Conservation (phyloP, 78 protist genomes). For the Anaeramoeba flamelloides region DNA sequence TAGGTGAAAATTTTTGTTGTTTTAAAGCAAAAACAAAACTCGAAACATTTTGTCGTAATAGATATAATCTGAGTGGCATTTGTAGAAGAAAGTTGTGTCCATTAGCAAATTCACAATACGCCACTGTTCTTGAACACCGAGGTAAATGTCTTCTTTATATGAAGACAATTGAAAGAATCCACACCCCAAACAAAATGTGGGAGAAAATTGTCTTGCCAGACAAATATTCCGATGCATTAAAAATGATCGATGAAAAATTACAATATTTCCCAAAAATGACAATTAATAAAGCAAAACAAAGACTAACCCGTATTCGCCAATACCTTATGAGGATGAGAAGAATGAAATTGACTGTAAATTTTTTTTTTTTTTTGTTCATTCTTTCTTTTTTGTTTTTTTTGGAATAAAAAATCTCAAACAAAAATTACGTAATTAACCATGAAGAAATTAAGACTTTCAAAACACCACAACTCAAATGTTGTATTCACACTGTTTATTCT, state of each 20-base stretch:
- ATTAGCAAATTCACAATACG: constrained; percentile 78
- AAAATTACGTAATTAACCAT: too few relatives aligned
- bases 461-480: too few relatives aligned
- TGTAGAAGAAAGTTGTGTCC: constrained; percentile 83
- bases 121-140: constrained; percentile 60
- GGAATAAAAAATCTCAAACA: too few relatives aligned
- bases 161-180: constrained; percentile 91
- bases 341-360: too few relatives aligned
- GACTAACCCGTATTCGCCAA: constrained; percentile 71
- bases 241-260: too few relatives aligned
- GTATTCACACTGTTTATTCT: too few relatives aligned
- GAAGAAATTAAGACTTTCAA: too few relatives aligned
- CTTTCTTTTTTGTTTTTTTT: too few relatives aligned
- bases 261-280: constrained; percentile 67
- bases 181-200: constrained; percentile 82
- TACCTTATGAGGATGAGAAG: constrained; percentile 74
- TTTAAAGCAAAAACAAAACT: constrained; percentile 42
- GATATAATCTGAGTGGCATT: constrained; percentile 74
- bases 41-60: constrained; percentile 72
- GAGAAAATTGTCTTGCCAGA: too few relatives aligned
- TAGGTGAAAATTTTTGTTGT: too few relatives aligned
- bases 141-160: constrained; percentile 64
- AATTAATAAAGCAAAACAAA: constrained; percentile 56
- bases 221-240: too few relatives aligned
- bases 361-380: too few relatives aligned